Evolutionary conservation across 306 rosid species (phyloP).

Genomic region (Medicago truncatula): DNA sequence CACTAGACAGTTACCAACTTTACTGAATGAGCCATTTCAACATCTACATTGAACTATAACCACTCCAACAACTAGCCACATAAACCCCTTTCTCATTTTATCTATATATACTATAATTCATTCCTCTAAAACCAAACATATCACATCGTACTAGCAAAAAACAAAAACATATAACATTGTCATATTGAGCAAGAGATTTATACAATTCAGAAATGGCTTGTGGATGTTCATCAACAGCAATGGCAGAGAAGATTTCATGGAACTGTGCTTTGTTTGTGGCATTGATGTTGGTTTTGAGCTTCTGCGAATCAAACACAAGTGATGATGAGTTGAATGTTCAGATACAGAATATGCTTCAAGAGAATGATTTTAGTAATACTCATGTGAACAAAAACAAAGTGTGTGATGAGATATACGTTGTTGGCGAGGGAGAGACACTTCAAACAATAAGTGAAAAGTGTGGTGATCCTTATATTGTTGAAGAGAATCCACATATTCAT

Average conservation of each 20-base stretch:
- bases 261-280: constrained; percentile 45
- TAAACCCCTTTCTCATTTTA: not conserved
- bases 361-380: not conserved
- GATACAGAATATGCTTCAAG: constrained; percentile 19
- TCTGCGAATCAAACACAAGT: constrained; percentile 54
- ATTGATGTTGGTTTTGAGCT: constrained; percentile 41
- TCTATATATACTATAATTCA: not conserved
- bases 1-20: constrained; percentile 41
- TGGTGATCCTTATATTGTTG: constrained; percentile 85
- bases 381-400: constrained; percentile 21
- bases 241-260: constrained; percentile 53
- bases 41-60: constrained; percentile 31
- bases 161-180: constrained; percentile 9
- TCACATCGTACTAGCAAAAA: not conserved
- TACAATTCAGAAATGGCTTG: constrained; percentile 33
- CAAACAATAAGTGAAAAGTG: constrained; percentile 88
- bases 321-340: constrained; percentile 19
- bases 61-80: constrained; percentile 39
- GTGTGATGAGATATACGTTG: constrained; percentile 88
- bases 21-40: constrained; percentile 42
- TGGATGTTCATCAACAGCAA: constrained; percentile 46
- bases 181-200: not conserved
- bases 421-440: constrained; percentile 84
- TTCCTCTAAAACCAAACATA: constrained; percentile 15
- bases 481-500: constrained; percentile 86